Percentiles rank a stretch among this genome's conserved stretches.
phyloP scores from a whole-genome alignment of 257 asterid genomes.

The Plantago elongata region DNA sequence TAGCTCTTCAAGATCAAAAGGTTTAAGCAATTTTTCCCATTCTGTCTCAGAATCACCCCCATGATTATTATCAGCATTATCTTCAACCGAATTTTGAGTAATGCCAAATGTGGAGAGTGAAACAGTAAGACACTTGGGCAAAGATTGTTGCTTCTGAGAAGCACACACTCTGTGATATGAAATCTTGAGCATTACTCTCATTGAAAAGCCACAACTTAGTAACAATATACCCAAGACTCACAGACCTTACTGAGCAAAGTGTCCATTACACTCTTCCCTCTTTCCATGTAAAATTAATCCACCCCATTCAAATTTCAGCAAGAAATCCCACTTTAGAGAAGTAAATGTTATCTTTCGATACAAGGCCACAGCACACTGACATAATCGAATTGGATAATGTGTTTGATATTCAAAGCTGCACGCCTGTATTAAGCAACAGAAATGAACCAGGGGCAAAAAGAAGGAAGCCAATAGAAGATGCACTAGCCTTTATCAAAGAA shows the following conservation, averaged over 20 bases:
- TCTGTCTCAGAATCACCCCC: conserved; percentile 58
- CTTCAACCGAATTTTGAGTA: conserved; percentile 25
- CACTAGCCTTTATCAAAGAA: too few species aligned
- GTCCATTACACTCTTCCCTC: background rate
- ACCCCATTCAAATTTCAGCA: conserved; percentile 16
- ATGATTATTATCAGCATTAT: conserved; percentile 21
- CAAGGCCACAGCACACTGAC: too few species aligned
- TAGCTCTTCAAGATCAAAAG: conserved; percentile 81
- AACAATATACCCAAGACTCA: conserved; percentile 14
- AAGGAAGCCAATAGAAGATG: too few species aligned
- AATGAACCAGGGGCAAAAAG: too few species aligned
- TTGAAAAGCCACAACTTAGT: too few species aligned
- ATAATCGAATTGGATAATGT: too few species aligned
- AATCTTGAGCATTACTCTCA: conserved; percentile 33
- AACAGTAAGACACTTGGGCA: conserved; percentile 27
- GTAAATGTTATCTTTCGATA: too few species aligned
- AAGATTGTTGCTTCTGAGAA: conserved; percentile 25
- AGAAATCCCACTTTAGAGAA: background rate
- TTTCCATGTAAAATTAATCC: background rate
- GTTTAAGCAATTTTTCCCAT: conserved; percentile 87
- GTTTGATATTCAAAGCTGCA: too few species aligned
- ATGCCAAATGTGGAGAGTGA: conserved; percentile 27
- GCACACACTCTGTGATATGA: conserved; percentile 13
- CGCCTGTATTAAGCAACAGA: too few species aligned
- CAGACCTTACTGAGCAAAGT: conserved; percentile 13